Percentiles rank a stretch among this genome's conserved stretches.
Conservation (phyloP, 768 basidiomycete genomes). For the Dioszegia aurantiaca region DNA sequence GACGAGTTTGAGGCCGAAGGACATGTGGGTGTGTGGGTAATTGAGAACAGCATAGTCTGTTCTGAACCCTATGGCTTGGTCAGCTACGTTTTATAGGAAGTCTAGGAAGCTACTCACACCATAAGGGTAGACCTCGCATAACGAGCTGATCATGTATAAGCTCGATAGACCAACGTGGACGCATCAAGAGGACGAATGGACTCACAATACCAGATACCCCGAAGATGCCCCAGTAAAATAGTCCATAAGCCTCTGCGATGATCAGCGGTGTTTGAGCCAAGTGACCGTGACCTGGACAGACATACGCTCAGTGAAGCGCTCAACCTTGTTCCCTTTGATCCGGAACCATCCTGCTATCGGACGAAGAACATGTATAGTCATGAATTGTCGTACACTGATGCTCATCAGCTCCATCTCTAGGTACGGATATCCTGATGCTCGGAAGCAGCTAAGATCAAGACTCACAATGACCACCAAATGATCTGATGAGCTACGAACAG, state of each 20-base stretch:
- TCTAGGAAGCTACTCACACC: conserved; percentile 64
- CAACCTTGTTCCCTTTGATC: conserved; percentile 67
- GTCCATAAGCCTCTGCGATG: conserved; percentile 61
- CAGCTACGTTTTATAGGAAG: no score
- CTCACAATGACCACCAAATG: conserved; percentile 76
- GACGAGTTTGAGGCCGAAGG: conserved; percentile 77
- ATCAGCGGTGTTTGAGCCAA: background rate
- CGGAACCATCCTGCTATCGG: conserved; percentile 71
- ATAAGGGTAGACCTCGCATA: conserved; percentile 76
- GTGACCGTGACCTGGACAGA: background rate
- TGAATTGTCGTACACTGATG: conserved; percentile 63
- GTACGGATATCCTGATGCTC: background rate
- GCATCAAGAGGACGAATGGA: conserved; percentile 25
- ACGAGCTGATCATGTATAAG: conserved; percentile 62
- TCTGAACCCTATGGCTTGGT: conserved; percentile 50
- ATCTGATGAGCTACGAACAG: conserved; percentile 78
- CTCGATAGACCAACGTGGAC: background rate
- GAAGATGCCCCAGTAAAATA: conserved; percentile 71
- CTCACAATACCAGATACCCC: conserved; percentile 76
- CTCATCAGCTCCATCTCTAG: background rate
- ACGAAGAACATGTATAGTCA: conserved; percentile 65
- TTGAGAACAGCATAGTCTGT: conserved; percentile 82
- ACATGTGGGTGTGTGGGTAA: conserved; percentile 91
- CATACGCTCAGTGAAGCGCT: conserved; percentile 79
- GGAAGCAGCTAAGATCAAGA: background rate